phyloP scores from a whole-genome alignment of 2,329 filamentous ascomycete genomes.

The Phaeophleospora eucalypticola region DNA sequence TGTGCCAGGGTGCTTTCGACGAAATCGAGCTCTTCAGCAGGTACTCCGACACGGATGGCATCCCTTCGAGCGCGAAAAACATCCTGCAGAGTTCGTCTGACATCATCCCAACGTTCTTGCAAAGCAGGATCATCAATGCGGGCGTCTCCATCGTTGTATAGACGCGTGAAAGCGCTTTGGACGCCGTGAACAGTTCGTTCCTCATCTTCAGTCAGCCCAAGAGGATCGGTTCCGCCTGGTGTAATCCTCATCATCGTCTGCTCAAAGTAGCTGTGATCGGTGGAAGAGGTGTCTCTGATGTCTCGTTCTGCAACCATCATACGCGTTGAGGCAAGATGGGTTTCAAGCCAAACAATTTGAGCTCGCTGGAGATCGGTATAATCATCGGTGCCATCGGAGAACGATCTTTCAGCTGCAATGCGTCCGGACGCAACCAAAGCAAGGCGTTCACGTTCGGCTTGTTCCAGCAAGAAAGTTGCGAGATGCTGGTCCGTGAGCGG shows the following conservation, averaged over 20 bases:
- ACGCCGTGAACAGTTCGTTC: not conserved
- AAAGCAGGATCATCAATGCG: not conserved
- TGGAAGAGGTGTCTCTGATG: no score
- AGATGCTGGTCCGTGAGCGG: no score
- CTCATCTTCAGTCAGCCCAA: not conserved
- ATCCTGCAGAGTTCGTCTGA: not conserved
- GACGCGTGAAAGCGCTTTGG: not conserved
- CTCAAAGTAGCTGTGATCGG: not conserved
- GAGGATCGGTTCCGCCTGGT: not conserved
- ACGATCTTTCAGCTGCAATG: not conserved
- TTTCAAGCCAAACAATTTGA: not conserved
- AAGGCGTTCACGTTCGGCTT: not conserved
- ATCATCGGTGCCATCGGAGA: not conserved
- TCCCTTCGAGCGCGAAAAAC: not conserved
- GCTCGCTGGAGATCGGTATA: not conserved
- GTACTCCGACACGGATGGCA: not conserved
- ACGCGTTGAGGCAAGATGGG: no score
- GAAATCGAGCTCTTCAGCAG: no score
- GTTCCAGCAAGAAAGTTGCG: not conserved
- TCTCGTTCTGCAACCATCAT: no score
- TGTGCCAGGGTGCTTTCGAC: not conserved
- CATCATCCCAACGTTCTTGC: not conserved
- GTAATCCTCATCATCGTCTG: not conserved
- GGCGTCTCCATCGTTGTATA: not conserved
- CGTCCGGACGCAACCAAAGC: not conserved